phyloP scores from a whole-genome alignment of 2,329 filamentous ascomycete genomes.

The Penicillium sp. region DNA sequence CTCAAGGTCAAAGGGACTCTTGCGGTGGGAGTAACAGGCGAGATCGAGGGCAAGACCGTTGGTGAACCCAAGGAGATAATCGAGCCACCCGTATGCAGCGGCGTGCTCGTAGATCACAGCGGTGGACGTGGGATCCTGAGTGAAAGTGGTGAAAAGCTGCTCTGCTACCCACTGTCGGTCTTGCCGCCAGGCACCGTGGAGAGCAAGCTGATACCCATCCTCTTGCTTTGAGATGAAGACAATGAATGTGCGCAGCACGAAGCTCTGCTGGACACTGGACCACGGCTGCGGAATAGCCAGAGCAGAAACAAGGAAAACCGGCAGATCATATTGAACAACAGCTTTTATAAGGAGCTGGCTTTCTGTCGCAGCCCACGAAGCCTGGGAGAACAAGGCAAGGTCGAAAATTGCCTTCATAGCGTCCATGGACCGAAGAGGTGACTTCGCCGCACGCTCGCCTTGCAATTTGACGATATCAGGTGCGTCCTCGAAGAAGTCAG shows the following conservation, averaged over 20 bases:
- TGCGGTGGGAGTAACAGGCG: constrained; percentile 72
- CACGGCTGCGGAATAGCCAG: constrained; percentile 43
- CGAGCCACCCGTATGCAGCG: constrained; percentile 71
- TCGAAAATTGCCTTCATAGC: constrained; percentile 63
- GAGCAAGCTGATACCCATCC: constrained; percentile 72
- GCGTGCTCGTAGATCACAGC: constrained; percentile 69
- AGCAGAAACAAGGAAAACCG: constrained; percentile 45
- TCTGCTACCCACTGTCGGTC: constrained; percentile 78
- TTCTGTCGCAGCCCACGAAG: constrained; percentile 49
- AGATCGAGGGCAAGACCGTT: constrained; percentile 84
- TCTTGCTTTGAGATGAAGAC: constrained; percentile 74
- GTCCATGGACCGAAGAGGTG: constrained; percentile 79
- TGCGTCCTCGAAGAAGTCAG: constrained; percentile 54
- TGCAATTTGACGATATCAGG: constrained; percentile 52
- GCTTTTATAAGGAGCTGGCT: constrained; percentile 51
- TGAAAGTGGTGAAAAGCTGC: constrained; percentile 68
- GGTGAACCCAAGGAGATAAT: constrained; percentile 65
- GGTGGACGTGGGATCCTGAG: constrained; percentile 58
- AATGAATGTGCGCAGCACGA: constrained; percentile 54
- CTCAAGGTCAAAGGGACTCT: constrained; percentile 68
- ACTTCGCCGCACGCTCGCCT: constrained; percentile 62
- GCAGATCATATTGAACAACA: constrained; percentile 49
- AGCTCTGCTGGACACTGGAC: constrained; percentile 41
- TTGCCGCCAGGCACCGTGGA: constrained; percentile 85
- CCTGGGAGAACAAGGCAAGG: constrained; percentile 52